Evolutionary conservation across 1,284 basidiomycete genomes (phyloP).

Genomic region (Tilletia indica): DNA sequence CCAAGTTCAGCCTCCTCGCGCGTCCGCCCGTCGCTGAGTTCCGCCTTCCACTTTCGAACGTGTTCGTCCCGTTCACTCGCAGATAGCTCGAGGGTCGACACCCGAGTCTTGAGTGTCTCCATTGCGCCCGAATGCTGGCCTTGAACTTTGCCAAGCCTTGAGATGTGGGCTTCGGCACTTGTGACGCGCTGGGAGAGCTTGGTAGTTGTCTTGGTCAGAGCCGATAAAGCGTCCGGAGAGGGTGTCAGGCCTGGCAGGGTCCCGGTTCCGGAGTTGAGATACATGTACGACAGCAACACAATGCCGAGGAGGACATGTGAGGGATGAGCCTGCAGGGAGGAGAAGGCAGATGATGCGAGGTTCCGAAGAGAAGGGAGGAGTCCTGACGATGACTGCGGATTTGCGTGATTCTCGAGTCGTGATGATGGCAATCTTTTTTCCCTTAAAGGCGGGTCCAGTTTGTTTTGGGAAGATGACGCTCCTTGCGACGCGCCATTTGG

Average conservation of each 20-base stretch:
- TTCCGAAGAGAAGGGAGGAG: no score
- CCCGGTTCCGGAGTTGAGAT: no score
- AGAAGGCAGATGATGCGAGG: no score
- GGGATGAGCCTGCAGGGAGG: no score
- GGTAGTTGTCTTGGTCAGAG: not conserved
- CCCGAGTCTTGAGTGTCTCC: not conserved
- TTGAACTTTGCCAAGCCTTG: slow-evolving; percentile 5
- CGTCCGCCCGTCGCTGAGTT: not conserved
- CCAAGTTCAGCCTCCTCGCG: not conserved
- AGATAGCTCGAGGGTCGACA: not conserved
- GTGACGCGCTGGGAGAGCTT: not conserved
- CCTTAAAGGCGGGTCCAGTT: not conserved
- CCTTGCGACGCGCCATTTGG: not conserved
- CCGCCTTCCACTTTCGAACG: not conserved
- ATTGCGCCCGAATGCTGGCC: not conserved
- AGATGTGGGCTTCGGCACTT: not conserved
- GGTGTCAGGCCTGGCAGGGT: not conserved
- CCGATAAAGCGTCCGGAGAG: not conserved
- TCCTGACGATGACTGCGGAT: no score
- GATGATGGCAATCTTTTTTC: no score
- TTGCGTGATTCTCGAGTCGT: no score
- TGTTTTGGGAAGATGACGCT: not conserved
- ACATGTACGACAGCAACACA: no score
- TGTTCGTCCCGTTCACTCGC: not conserved
- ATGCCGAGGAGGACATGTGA: no score